Conservation (phyloP, 805 yeast species). For the Kodamaea hsintzibuensis region DNA sequence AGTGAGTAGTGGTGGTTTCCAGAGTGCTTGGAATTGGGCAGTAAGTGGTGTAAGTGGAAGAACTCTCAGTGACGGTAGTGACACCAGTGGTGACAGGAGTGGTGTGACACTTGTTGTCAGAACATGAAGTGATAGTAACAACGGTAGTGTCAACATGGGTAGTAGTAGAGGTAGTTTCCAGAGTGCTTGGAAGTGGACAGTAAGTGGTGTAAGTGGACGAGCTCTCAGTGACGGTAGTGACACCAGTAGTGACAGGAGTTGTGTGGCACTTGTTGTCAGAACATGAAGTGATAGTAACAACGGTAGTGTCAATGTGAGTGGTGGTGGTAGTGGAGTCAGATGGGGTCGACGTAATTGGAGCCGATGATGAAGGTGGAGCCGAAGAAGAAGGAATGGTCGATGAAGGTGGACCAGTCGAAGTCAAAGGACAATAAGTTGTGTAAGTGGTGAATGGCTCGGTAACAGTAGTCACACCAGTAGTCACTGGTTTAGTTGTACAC, state of each 20-base stretch:
- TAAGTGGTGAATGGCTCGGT: slow-evolving; percentile 37
- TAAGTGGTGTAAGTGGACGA: slow-evolving; percentile 24
- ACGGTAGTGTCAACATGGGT: slow-evolving; percentile 24
- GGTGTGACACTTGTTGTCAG: slow-evolving; percentile 28
- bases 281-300: slow-evolving; percentile 30
- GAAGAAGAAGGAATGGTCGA: slow-evolving; percentile 16
- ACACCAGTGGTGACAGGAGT: slow-evolving; percentile 34
- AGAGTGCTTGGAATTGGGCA: slow-evolving; percentile 24
- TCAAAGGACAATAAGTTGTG: slow-evolving; percentile 35
- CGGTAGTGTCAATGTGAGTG: slow-evolving; percentile 21
- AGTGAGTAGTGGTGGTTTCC: slow-evolving; percentile 11
- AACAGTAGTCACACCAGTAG: slow-evolving; percentile 28
- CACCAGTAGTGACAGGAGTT: slow-evolving; percentile 25
- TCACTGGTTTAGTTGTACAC: slow-evolving; percentile 22
- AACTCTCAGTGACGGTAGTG: slow-evolving; percentile 34
- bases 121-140: slow-evolving; percentile 38
- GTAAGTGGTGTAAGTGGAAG: slow-evolving; percentile 36
- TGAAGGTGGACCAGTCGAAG: slow-evolving; percentile 3
- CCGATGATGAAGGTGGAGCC: slow-evolving; percentile 16
- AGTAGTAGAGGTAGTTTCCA: slow-evolving; percentile 21
- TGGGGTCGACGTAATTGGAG: neutral
- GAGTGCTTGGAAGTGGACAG: slow-evolving; percentile 19
- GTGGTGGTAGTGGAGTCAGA: slow-evolving; percentile 6
- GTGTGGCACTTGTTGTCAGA: slow-evolving; percentile 25
- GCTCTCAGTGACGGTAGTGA: slow-evolving; percentile 22